Conservation (phyloP, 2,329 filamentous ascomycete species). For the Metarhizium guizhouense region DNA sequence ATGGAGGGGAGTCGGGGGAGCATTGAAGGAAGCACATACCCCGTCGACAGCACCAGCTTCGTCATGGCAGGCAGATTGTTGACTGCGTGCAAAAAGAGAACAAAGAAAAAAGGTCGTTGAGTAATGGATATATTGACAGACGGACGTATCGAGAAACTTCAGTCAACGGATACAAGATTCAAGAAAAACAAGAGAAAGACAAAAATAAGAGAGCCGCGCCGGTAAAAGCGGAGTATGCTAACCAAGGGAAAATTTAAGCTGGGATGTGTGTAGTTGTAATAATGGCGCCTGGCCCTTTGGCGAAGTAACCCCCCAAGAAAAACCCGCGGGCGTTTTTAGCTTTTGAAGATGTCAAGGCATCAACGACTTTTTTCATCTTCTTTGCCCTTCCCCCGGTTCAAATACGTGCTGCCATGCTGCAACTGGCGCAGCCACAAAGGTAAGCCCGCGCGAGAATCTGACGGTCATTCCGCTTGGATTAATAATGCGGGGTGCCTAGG, state of each 20-base stretch:
- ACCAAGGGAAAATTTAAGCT: background rate
- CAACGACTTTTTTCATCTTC: background rate
- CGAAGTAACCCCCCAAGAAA: background rate
- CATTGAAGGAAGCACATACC: slow-evolving; percentile 44
- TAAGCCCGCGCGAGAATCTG: background rate
- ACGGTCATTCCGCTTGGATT: background rate
- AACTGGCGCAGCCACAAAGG: background rate
- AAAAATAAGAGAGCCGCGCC: background rate
- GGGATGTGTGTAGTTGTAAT: background rate
- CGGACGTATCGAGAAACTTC: background rate
- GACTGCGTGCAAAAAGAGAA: background rate
- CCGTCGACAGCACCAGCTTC: slow-evolving; percentile 78
- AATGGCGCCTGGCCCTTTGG: background rate
- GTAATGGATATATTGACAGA: background rate
- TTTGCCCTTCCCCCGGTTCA: background rate
- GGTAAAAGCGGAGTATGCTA: slow-evolving; percentile 1
- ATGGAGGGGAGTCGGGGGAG: background rate
- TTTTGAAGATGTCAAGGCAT: background rate
- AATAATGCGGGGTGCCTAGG: background rate
- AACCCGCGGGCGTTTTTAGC: background rate
- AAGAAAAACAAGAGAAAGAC: no score
- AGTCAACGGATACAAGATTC: background rate
- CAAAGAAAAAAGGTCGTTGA: no score
- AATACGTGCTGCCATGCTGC: background rate
- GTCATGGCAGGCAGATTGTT: slow-evolving; percentile 40